Conservation (phyloP, 805 yeast genomes). For the Candida jianshihensis region DNA sequence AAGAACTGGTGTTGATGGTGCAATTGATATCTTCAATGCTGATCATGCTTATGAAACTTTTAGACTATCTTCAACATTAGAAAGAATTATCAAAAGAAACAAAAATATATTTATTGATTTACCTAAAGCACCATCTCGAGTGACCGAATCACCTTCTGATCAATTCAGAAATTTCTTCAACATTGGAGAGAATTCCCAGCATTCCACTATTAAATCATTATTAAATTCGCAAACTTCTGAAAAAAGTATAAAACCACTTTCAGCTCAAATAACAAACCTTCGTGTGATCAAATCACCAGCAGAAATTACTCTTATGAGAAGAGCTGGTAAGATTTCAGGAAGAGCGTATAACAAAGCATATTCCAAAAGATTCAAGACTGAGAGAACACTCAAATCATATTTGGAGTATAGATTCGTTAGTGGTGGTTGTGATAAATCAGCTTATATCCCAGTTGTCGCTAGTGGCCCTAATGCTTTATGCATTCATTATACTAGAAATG, state of each 20-base stretch:
- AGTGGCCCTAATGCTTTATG: constrained; percentile 86
- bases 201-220: constrained; percentile 22
- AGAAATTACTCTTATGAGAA: constrained; percentile 74
- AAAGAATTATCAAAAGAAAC: constrained; percentile 40
- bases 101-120: constrained; percentile 51
- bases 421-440: constrained; percentile 86
- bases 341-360: constrained; percentile 80
- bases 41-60: constrained; percentile 58
- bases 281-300: constrained; percentile 69
- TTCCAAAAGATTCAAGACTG: constrained; percentile 58
- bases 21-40: constrained; percentile 77
- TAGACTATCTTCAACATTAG: constrained; percentile 35
- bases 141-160: too few relatives aligned
- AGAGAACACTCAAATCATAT: constrained; percentile 71
- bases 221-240: constrained; percentile 20
- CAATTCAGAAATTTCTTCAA: constrained; percentile 26
- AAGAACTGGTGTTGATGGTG: constrained; percentile 82
- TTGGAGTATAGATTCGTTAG: constrained; percentile 75
- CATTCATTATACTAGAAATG: constrained; percentile 91
- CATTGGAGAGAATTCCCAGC: constrained; percentile 19
- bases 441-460: constrained; percentile 95
- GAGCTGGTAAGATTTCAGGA: constrained; percentile 77
- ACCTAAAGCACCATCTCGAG: too few relatives aligned
- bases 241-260: constrained; percentile 37
- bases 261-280: constrained; percentile 35